These are phyloP conservation scores for Stromatinia cepivora DNA, from an alignment of 2,329 filamentous ascomycete genomes.

Conservation along the genomic window DNA sequence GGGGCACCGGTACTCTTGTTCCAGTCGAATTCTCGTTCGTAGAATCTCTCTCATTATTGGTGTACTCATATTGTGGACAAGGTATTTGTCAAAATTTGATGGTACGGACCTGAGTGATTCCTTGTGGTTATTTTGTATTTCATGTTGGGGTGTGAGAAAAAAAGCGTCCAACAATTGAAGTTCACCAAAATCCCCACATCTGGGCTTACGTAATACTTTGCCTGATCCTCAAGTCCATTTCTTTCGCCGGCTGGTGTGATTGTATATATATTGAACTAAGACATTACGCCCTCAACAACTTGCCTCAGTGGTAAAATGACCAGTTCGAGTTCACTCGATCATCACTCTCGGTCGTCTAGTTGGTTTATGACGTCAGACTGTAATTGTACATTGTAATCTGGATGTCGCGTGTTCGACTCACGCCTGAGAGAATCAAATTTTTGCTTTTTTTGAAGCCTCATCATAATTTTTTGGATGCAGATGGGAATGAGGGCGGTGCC, in stretches of 20 bases:
- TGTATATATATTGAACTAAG: not conserved
- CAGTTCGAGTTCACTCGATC: slow-evolving; percentile 8
- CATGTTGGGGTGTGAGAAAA: too few relatives aligned
- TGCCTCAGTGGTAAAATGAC: slow-evolving; percentile 10
- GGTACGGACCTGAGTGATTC: too few relatives aligned
- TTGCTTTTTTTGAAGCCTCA: not conserved
- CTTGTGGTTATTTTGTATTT: too few relatives aligned
- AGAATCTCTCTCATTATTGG: too few relatives aligned
- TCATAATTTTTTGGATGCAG: not conserved
- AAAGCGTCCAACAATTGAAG: too few relatives aligned
- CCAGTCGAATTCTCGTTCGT: too few relatives aligned
- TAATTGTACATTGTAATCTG: slow-evolving; percentile 11
- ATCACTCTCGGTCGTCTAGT: slow-evolving; percentile 19
- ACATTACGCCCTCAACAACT: fast-evolving
- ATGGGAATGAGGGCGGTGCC: not conserved
- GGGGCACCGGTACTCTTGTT: too few relatives aligned
- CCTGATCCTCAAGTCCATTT: too few relatives aligned
- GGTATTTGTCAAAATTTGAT: too few relatives aligned
- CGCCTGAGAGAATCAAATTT: not conserved
- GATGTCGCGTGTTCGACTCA: slow-evolving; percentile 18
- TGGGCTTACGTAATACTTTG: not conserved
- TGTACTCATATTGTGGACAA: too few relatives aligned
- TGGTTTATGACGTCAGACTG: slow-evolving; percentile 22
- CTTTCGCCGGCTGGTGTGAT: fast-evolving
- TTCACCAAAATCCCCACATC: not conserved